Evolutionary conservation across 257 asterid species (phyloP).

Genomic region (Nicotiana paniculata): DNA sequence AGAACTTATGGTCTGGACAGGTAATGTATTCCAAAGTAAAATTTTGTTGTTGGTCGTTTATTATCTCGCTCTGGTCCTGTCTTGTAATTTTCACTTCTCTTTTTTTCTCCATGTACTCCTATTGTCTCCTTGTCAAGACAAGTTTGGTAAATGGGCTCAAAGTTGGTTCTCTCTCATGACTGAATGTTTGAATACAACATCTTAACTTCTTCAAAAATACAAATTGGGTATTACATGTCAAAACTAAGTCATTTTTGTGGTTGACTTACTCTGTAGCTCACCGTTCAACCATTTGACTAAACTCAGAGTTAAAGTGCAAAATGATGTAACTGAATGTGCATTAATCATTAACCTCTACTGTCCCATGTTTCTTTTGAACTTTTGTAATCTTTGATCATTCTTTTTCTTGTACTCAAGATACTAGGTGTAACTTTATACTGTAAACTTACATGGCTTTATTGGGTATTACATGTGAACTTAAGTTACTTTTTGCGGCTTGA

Average conservation of each 20-base stretch:
- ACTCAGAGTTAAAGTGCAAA: not conserved
- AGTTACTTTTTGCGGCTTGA: not conserved
- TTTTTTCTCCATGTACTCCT: not conserved
- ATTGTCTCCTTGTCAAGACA: not conserved
- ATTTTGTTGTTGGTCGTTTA: not conserved
- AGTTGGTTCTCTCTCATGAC: not conserved
- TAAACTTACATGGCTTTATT: not conserved
- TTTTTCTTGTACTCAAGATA: not conserved
- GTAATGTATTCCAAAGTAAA: constrained; percentile 24
- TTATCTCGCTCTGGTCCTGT: not conserved
- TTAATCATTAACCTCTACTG: not conserved
- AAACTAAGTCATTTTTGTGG: not conserved
- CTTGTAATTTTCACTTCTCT: not conserved
- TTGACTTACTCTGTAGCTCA: not conserved
- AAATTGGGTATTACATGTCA: not conserved
- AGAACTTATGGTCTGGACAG: constrained; percentile 74
- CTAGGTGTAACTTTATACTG: not conserved
- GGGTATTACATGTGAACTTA: not conserved
- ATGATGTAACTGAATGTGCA: not conserved
- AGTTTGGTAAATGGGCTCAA: not conserved
- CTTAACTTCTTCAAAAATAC: not conserved
- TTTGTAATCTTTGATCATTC: not conserved
- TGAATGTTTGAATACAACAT: not conserved
- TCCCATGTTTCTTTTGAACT: not conserved
- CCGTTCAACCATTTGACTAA: not conserved